phyloP scores from a whole-genome alignment of 1,284 basidiomycete species.

The Schizophyllum commune region DNA sequence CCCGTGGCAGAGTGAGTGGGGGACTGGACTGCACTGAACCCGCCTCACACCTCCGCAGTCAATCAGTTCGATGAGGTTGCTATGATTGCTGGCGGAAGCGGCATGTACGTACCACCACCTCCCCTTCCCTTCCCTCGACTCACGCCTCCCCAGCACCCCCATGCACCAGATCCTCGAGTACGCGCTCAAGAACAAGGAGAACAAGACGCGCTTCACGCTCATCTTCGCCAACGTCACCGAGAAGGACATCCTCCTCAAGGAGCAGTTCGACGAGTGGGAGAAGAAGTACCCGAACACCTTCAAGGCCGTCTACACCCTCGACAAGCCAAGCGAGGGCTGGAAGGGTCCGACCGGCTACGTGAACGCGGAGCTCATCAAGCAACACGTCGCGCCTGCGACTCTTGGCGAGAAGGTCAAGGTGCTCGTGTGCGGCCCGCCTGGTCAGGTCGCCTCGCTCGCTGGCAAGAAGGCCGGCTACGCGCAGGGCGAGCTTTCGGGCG shows the following conservation, averaged over 20 bases:
- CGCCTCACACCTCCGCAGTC: slow-evolving; percentile 28
- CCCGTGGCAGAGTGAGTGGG: slow-evolving; percentile 59
- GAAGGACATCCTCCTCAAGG: slow-evolving; percentile 82
- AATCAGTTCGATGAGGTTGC: slow-evolving; percentile 85
- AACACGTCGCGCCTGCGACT: slow-evolving; percentile 66
- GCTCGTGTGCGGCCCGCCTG: slow-evolving; percentile 87
- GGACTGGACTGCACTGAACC: not conserved
- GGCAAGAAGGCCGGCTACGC: slow-evolving; percentile 74
- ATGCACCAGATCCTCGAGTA: slow-evolving; percentile 73
- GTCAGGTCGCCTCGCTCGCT: slow-evolving; percentile 73
- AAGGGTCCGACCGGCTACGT: slow-evolving; percentile 71
- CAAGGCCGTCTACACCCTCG: slow-evolving; percentile 82
- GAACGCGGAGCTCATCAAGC: slow-evolving; percentile 60
- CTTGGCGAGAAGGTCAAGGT: slow-evolving; percentile 80
- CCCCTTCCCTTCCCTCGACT: slow-evolving; percentile 11
- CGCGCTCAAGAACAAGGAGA: slow-evolving; percentile 62
- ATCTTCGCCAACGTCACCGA: slow-evolving; percentile 90
- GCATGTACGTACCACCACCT: slow-evolving; percentile 48
- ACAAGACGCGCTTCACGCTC: slow-evolving; percentile 94
- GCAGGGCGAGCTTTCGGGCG: slow-evolving; percentile 80
- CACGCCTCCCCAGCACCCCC: slow-evolving; percentile 43
- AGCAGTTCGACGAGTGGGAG: slow-evolving; percentile 74
- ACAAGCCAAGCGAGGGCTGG: slow-evolving; percentile 72
- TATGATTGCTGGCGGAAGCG: slow-evolving; percentile 85
- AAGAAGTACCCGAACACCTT: slow-evolving; percentile 66